Percentiles rank a stretch among this genome's conserved stretches.
phyloP scores from a whole-genome alignment of 179 eudicot species.

The Camellia oleifera region DNA sequence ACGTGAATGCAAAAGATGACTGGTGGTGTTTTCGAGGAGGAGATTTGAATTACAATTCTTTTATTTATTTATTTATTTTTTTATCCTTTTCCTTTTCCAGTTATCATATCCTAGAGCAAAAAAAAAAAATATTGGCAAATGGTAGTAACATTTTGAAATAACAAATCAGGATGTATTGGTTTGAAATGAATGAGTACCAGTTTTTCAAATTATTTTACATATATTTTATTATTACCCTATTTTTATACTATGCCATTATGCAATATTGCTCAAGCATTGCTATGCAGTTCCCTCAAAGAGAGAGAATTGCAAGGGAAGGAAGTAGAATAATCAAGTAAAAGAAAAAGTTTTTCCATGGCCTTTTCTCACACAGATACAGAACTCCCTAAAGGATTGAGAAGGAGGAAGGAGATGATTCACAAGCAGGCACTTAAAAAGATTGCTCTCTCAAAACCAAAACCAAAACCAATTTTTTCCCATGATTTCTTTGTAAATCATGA shows the following conservation, averaged over 20 bases:
- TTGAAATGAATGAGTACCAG: too few species aligned
- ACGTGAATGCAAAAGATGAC: constrained; percentile 10
- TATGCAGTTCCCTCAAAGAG: not conserved
- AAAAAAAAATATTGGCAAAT: too few species aligned
- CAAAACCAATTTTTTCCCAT: not conserved
- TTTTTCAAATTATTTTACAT: not conserved
- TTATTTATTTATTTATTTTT: too few species aligned
- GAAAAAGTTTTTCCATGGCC: too few species aligned
- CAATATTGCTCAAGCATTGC: not conserved
- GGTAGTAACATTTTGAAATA: too few species aligned
- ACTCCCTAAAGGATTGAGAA: not conserved
- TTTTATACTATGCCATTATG: not conserved
- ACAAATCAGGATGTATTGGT: too few species aligned
- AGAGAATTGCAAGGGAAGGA: not conserved
- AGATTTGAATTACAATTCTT: not conserved
- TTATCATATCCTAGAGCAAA: not conserved
- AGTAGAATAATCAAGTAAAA: not conserved
- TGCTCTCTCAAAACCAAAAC: not conserved
- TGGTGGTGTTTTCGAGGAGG: not conserved
- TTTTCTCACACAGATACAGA: too few species aligned
- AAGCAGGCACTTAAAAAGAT: too few species aligned
- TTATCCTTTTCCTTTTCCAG: not conserved
- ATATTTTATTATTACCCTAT: not conserved
- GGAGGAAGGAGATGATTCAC: not conserved
- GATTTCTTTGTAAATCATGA: not conserved